Base-by-base conservation (phyloP, 495 filamentous ascomycete species). In the Penicillium flavigenum region DNA sequence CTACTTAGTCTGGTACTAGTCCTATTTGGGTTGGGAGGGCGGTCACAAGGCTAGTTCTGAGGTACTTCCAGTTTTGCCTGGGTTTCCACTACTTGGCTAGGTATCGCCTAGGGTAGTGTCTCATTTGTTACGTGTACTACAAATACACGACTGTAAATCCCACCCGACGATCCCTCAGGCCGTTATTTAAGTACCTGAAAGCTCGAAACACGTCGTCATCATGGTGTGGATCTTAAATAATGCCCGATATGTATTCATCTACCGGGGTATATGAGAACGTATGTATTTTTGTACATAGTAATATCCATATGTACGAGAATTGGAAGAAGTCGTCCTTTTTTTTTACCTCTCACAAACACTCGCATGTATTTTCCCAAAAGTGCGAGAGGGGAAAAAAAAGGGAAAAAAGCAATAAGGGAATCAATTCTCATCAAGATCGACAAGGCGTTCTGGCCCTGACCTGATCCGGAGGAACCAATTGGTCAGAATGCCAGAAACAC, bases 391-490 rank as follows among this genome's bases (percentile, higher is more conserved):
- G 24, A 26, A 26, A 9, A n/a, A n/a, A 19, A 9, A n/a, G 4
- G n/a, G 0, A 6, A 24, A n/a, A 8, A 22, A 24, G 14, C 2
- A 24, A 11, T 4, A 11, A 44, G 22, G 16, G 14, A 47, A n/a
- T 27, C 44, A 27, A 9, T 42, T 55, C 34, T 17, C 11, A 48
- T 50, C 34, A 36, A 14, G 62, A 62, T 62, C 62, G 62, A 59
- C 59, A 54, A 42, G 34, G 34, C 45, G 54, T 64, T 64, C 54
- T 61, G 62, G 58, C 51, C 62, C 56, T 64, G 56, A 48, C 56
- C 44, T 58, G 59, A 62, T 64, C 62, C 62, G 62, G 56, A 27
- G 17, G 22, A 42, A 47, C 58, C 58, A 55, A 64, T 64, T 64
- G 58, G 58, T 36, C 51, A 20, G 16, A 55, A 31, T 31, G 12